Conservation (phyloP, 2,329 filamentous ascomycete genomes). For the Coniochaeta ligniaria region DNA sequence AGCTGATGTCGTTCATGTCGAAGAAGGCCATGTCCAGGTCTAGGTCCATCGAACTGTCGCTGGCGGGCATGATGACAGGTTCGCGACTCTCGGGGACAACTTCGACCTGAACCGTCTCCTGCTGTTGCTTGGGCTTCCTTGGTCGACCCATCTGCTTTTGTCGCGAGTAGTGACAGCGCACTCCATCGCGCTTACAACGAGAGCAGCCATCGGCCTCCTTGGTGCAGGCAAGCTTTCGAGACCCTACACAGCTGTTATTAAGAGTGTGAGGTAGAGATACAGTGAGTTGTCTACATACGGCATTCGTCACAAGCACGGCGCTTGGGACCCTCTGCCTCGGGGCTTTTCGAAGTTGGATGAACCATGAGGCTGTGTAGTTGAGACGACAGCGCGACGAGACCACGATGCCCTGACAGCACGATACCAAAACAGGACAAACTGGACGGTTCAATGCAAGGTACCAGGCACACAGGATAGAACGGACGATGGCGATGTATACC, state of each 20-base stretch:
- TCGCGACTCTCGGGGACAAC: neutral
- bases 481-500: neutral
- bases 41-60: conserved; percentile 14
- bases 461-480: neutral
- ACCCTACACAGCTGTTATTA: conserved; percentile 32
- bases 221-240: conserved; percentile 57
- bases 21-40: conserved; percentile 29
- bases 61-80: conserved; percentile 8
- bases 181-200: conserved; percentile 49
- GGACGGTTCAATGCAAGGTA: neutral
- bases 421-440: neutral
- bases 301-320: conserved; percentile 62
- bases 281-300: conserved; percentile 39
- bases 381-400: neutral
- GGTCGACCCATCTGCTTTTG: conserved; percentile 63
- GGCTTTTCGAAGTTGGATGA: neutral
- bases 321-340: conserved; percentile 26
- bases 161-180: conserved; percentile 53
- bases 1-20: conserved; percentile 21
- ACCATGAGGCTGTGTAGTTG: neutral
- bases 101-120: neutral
- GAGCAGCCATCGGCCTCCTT: conserved; percentile 54
- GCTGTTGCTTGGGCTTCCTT: conserved; percentile 32
- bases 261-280: conserved; percentile 5
- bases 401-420: neutral